Percentiles rank a stretch among this genome's conserved stretches.
Evolutionary conservation across 352 stramenopile species (phyloP).

Genomic region (Phytophthora uliginosa): DNA sequence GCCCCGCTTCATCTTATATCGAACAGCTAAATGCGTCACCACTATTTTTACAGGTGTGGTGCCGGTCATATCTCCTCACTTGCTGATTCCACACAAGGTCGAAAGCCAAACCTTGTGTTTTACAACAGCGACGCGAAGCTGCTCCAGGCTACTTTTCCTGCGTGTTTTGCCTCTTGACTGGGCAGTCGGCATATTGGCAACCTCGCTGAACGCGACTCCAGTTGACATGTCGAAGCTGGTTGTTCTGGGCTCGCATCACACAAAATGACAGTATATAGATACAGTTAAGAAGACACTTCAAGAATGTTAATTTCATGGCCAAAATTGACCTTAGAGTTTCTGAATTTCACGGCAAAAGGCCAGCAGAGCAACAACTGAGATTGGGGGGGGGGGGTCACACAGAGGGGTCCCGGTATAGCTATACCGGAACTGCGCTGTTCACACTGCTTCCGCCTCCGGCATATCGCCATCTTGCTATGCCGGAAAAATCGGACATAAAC

Average conservation of each 20-base stretch:
- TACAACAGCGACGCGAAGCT: background rate
- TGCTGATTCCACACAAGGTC: background rate
- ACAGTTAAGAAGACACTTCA: no score
- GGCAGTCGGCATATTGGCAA: background rate
- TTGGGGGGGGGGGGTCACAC: background rate
- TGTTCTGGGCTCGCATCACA: no score
- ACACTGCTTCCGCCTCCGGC: no score
- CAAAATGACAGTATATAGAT: no score
- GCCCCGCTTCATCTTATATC: background rate
- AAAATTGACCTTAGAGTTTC: background rate
- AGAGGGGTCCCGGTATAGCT: no score
- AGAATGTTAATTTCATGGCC: background rate
- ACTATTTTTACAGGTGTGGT: conserved; percentile 29
- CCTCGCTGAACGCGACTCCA: background rate
- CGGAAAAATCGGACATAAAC: no score
- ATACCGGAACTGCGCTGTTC: no score
- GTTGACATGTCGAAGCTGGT: background rate
- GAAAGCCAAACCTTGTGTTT: background rate
- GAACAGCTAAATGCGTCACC: conserved; percentile 16
- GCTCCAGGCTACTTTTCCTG: background rate
- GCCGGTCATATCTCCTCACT: background rate
- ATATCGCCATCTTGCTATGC: no score
- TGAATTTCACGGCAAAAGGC: background rate
- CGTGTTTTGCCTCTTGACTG: background rate
- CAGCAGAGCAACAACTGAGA: background rate